phyloP scores from a whole-genome alignment of 2,329 filamentous ascomycete species.

The Alternaria infectoria region DNA sequence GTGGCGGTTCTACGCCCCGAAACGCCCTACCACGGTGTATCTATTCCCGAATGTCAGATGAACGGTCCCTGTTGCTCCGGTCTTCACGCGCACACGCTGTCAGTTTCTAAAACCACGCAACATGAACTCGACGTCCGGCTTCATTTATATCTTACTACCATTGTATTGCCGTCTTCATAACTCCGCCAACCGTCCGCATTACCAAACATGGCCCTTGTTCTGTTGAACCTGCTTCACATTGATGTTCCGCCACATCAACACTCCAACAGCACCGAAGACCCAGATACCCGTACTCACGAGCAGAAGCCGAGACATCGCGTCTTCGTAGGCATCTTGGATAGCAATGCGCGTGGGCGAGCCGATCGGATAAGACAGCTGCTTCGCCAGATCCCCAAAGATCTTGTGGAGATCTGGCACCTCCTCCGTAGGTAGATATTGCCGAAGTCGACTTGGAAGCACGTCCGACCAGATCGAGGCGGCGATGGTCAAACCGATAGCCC shows the following conservation, averaged over 20 bases:
- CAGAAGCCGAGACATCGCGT: constrained; percentile 15
- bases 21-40: neutral
- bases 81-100: too few species aligned
- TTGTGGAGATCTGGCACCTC: constrained; percentile 46
- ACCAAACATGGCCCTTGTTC: constrained; percentile 10
- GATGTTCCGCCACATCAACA: constrained; percentile 18
- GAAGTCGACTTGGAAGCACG: constrained; percentile 16
- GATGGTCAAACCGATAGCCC: constrained; percentile 55
- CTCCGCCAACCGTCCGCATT: too few species aligned
- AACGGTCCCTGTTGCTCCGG: too few species aligned
- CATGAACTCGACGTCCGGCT: too few species aligned
- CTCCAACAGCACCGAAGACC: constrained; percentile 9
- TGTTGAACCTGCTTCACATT: constrained; percentile 12
- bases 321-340: constrained; percentile 39
- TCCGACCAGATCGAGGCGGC: constrained; percentile 68
- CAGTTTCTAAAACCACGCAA: too few species aligned
- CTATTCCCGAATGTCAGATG: neutral
- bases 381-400: constrained; percentile 60
- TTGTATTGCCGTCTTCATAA: too few species aligned
- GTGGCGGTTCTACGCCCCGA: too few species aligned
- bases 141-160: too few species aligned
- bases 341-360: constrained; percentile 55
- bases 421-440: constrained; percentile 43
- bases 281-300: constrained; percentile 13
- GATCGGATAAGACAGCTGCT: constrained; percentile 60